These are phyloP conservation scores for Penicillium daleae DNA, from an alignment of 495 filamentous ascomycete genomes.

Conservation along the genomic window DNA sequence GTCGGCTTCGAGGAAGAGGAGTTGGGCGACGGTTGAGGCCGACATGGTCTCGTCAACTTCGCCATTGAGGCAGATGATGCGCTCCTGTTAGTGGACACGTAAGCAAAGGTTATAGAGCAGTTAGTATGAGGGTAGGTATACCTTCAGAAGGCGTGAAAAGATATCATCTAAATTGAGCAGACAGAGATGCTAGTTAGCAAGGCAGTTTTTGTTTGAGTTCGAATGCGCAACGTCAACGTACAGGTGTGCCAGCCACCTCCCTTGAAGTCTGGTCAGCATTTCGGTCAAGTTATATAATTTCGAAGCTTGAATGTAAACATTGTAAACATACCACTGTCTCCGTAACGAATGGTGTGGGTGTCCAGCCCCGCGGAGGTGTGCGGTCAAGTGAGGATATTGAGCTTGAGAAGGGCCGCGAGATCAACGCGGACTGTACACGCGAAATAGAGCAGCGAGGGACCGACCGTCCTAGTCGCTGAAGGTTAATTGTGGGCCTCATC, in stretches of 20 bases:
- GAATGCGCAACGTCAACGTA: slow-evolving; percentile 54
- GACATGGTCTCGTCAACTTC: slow-evolving; percentile 86
- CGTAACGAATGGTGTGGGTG: slow-evolving; percentile 74
- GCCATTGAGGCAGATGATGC: slow-evolving; percentile 94
- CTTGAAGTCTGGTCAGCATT: slow-evolving; percentile 44
- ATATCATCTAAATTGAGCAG: slow-evolving; percentile 67
- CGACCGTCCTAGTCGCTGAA: slow-evolving; percentile 34
- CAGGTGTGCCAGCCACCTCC: slow-evolving; percentile 90
- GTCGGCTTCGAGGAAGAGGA: slow-evolving; percentile 97
- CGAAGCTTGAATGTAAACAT: slow-evolving; percentile 4
- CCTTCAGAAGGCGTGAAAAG: slow-evolving; percentile 79
- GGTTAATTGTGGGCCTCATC: slow-evolving; percentile 27
- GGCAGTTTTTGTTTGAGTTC: not conserved
- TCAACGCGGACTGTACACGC: slow-evolving; percentile 9
- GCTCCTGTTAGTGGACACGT: slow-evolving; percentile 60
- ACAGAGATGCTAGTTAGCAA: slow-evolving; percentile 22
- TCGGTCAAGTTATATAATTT: slow-evolving; percentile 32
- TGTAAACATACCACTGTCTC: slow-evolving; percentile 73
- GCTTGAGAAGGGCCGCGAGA: slow-evolving; percentile 38
- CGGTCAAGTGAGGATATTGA: slow-evolving; percentile 40
- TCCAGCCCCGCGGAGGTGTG: slow-evolving; percentile 55
- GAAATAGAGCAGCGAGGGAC: slow-evolving; percentile 16
- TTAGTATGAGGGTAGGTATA: slow-evolving; percentile 30
- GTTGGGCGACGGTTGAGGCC: slow-evolving; percentile 89
- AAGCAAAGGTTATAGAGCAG: not conserved